A percentile compares a stretch with the other conserved stretches of the same genome.
Conservation (phyloP, 129 eudicot genomes). For the Glebionis coronaria region DNA sequence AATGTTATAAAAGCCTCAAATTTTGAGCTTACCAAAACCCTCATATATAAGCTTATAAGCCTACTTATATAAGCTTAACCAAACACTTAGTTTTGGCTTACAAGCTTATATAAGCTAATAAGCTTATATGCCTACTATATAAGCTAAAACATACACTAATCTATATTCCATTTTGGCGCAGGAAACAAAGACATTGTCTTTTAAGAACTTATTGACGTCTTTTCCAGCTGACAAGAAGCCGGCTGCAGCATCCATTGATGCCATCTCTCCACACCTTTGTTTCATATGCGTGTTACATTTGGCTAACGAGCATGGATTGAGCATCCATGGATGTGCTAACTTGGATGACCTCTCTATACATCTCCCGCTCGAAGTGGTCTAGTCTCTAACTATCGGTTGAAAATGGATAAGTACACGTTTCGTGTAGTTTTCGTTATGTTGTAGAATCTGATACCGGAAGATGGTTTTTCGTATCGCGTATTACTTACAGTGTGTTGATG, state of each 20-base stretch:
- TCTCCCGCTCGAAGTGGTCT: slow-evolving; percentile 22
- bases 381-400: not conserved
- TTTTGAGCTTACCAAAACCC: too few species aligned
- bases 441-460: not conserved
- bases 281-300: slow-evolving; percentile 56
- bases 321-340: slow-evolving; percentile 32
- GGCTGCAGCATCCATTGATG: slow-evolving; percentile 35
- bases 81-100: too few species aligned
- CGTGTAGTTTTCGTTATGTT: slow-evolving; percentile 8
- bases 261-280: slow-evolving; percentile 54
- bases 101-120: too few species aligned
- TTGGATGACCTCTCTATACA: slow-evolving; percentile 48
- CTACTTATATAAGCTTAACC: too few species aligned
- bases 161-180: not conserved
- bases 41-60: too few species aligned
- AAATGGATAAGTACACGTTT: not conserved
- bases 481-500: not conserved
- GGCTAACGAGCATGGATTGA: slow-evolving; percentile 52
- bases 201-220: slow-evolving; percentile 34
- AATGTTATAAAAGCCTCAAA: too few species aligned
- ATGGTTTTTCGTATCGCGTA: not conserved
- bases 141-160: not conserved
- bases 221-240: slow-evolving; percentile 40
- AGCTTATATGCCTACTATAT: too few species aligned
- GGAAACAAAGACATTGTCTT: slow-evolving; percentile 40